Evolutionary conservation across 2,329 filamentous ascomycete species (phyloP), one percentile per base, ranked within the genome.

Genomic region (Pestalotiopsis sp.): DNA sequence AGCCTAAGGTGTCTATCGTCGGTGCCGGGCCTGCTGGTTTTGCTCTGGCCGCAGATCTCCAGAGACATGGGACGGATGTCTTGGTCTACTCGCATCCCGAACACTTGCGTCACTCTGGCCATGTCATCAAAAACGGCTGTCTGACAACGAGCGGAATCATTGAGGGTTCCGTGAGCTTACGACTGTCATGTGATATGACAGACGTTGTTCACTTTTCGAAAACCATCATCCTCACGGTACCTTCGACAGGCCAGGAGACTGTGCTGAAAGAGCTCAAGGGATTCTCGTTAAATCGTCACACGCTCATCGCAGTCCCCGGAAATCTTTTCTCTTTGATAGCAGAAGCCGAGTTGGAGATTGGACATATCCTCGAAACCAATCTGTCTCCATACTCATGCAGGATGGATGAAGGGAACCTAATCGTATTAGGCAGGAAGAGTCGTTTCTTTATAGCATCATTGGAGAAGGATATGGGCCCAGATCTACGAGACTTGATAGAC

Each of bases 331-430:
- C 71, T 1, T 68, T 76, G 12, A 67, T 74, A 20, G 70, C 69
- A 1, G 68, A 69, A 5, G 62, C 69, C 2, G 49, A 66, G 14
- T 66, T 75, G 6, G 57, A 72, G 27, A 64, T 71, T 3, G 69
- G 65, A 41, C 69, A 72, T 41, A 73, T 75, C 23, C 67, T 75
- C 49, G 74, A 76, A 58, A 75, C 69, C 38, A 73, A 75, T 49
- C 66, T 76, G 17, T 72, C 73, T 13, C 73, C 73, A 3, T 75
- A 75, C 63, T 73, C 73, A 0, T 74, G 73, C 64, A 67, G 73
- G 0, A 75, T 75, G 73, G 68, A 71, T 1, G 69, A 69, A 11
- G 73, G 71, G 0, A n/a, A 58, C 3, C 57, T 75, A 39, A 64
- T 69, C 6, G 71, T 74, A 11, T 67, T 72, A 65, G 73, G 73